phyloP scores from a whole-genome alignment of 2,329 filamentous ascomycete species.

The Claviceps citrina region DNA sequence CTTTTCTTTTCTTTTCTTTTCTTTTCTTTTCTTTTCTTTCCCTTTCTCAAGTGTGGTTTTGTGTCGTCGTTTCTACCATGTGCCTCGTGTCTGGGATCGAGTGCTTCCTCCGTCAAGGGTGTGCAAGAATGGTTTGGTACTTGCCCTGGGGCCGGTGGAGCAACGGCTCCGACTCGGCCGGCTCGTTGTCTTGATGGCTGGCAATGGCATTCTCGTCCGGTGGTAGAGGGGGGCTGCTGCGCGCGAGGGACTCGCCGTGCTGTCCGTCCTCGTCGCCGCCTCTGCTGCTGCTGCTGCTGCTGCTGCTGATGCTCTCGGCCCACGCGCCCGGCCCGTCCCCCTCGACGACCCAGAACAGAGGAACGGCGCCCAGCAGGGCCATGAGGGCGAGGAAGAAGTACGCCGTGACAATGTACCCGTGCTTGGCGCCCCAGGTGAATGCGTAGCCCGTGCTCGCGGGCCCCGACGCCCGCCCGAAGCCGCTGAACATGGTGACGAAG shows the following conservation, averaged over 20 bases:
- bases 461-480: constrained; percentile 63
- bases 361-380: constrained; percentile 49
- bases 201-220: constrained; percentile 13
- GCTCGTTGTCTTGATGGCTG: not conserved
- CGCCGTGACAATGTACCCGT: constrained; percentile 61
- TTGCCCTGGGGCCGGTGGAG: not conserved
- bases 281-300: constrained; percentile 12
- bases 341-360: constrained; percentile 59
- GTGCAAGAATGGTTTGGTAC: not conserved
- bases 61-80: no score
- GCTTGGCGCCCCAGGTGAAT: constrained; percentile 62
- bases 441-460: constrained; percentile 57
- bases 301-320: constrained; percentile 13
- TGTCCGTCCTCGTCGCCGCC: constrained; percentile 20
- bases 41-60: no score
- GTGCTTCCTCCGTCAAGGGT: no score
- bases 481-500: constrained; percentile 69
- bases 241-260: no score
- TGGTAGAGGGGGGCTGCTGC: no score
- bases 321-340: constrained; percentile 46
- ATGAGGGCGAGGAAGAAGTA: constrained; percentile 65
- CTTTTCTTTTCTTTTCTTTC: no score
- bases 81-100: no score
- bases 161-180: constrained; percentile 9
- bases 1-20: no score